phyloP scores from a whole-genome alignment of 2,329 filamentous ascomycete genomes.

The Aquanectria penicillioides region DNA sequence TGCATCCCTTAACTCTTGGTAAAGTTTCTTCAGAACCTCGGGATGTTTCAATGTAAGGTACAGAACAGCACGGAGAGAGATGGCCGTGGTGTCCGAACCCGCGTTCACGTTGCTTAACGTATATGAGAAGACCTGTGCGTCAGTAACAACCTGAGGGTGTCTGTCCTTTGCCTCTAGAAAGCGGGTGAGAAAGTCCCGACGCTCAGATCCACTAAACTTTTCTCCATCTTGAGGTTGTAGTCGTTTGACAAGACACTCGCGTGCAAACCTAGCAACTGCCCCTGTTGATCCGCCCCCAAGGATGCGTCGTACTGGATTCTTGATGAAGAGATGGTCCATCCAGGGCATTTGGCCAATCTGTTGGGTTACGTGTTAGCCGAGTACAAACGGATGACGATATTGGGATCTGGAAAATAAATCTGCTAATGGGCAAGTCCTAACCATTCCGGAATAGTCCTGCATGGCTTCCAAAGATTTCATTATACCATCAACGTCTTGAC shows the following conservation, averaged over 20 bases:
- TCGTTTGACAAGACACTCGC: conserved; percentile 74
- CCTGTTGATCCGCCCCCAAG: conserved; percentile 66
- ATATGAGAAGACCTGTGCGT: conserved; percentile 67
- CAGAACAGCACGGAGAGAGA: conserved; percentile 75
- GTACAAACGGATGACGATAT: too few species aligned
- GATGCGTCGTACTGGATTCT: conserved; percentile 75
- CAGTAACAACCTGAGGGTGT: conserved; percentile 75
- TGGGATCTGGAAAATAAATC: not conserved
- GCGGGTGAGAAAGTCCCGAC: conserved; percentile 71
- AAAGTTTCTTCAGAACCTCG: conserved; percentile 67
- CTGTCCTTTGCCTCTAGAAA: conserved; percentile 74
- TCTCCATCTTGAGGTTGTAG: conserved; percentile 64
- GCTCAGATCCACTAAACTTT: conserved; percentile 46
- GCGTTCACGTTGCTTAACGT: conserved; percentile 76
- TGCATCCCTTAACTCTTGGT: conserved; percentile 60
- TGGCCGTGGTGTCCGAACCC: conserved; percentile 81
- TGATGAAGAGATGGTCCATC: conserved; percentile 59
- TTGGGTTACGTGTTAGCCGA: not conserved
- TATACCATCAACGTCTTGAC: conserved; percentile 79
- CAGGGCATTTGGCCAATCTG: not conserved
- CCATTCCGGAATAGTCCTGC: conserved; percentile 75
- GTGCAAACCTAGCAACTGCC: conserved; percentile 61
- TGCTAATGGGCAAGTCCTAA: conserved; percentile 40
- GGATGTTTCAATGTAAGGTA: conserved; percentile 77
- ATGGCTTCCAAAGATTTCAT: conserved; percentile 70